A percentile compares a stretch with the other conserved stretches of the same genome.
phyloP scores from a whole-genome alignment of 2,329 filamentous ascomycete genomes.

The Calonectria pauciramosa region DNA sequence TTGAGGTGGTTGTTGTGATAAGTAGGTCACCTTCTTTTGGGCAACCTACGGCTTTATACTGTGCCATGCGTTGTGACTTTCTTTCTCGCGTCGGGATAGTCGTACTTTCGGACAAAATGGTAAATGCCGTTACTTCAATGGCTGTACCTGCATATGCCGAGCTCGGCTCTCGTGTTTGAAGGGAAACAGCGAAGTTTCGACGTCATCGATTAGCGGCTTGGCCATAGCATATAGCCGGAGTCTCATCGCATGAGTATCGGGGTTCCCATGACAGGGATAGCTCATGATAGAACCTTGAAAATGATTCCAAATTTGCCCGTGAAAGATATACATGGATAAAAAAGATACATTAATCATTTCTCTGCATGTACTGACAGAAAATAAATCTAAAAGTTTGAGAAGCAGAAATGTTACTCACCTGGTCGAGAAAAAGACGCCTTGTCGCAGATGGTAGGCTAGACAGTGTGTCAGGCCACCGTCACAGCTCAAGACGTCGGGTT shows the following conservation, averaged over 20 bases:
- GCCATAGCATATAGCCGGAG: background rate
- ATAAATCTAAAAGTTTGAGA: background rate
- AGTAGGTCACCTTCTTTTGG: background rate
- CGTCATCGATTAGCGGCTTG: background rate
- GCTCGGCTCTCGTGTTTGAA: background rate
- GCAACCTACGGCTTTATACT: background rate
- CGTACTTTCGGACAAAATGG: conserved; percentile 8
- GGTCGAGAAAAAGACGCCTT: no score
- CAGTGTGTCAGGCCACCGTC: background rate
- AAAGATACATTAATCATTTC: background rate
- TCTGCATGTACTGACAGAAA: background rate
- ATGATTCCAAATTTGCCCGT: background rate
- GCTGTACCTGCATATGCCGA: background rate
- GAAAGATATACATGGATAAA: background rate
- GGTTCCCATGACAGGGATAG: background rate
- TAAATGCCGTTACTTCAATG: background rate
- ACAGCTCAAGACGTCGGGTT: background rate
- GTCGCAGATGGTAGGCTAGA: background rate
- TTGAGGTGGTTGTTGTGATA: no score
- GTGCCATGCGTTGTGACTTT: no score
- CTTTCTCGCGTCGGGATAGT: background rate
- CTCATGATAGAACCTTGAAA: background rate
- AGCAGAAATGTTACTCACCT: no score
- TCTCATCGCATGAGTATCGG: background rate
- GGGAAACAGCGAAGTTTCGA: background rate